Percentiles rank a stretch among this genome's conserved stretches.
Conservation (phyloP, 2,329 filamentous ascomycete genomes). For the Pseudogymnoascus sp. region DNA sequence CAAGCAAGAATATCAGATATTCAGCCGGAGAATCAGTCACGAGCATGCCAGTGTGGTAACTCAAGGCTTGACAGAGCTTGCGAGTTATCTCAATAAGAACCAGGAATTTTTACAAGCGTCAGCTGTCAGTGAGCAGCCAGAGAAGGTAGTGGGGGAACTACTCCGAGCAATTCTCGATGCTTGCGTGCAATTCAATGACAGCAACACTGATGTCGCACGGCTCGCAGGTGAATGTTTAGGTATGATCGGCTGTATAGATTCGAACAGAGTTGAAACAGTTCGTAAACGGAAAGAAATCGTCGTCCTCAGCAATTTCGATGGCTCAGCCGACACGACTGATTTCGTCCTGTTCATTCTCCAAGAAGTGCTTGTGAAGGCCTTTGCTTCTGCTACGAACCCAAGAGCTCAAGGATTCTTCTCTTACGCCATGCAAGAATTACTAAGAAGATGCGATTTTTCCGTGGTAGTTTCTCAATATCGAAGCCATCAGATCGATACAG, state of each 20-base stretch:
- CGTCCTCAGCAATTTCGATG: slow-evolving; percentile 79
- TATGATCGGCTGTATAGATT: slow-evolving; percentile 83
- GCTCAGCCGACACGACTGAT: slow-evolving; percentile 69
- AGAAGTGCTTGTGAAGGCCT: slow-evolving; percentile 82
- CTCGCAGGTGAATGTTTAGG: slow-evolving; percentile 80
- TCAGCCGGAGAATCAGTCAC: slow-evolving; percentile 66
- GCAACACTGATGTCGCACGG: slow-evolving; percentile 59
- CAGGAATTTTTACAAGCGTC: slow-evolving; percentile 75
- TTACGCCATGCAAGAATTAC: slow-evolving; percentile 87
- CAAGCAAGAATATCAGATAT: slow-evolving; percentile 62
- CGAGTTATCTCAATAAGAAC: slow-evolving; percentile 63
- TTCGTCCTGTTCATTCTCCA: slow-evolving; percentile 84
- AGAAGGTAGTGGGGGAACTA: slow-evolving; percentile 63
- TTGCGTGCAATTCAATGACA: slow-evolving; percentile 69
- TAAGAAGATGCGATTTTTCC: slow-evolving; percentile 66
- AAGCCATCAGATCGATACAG: slow-evolving; percentile 34
- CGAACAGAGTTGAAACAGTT: slow-evolving; percentile 77
- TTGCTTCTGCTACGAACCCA: slow-evolving; percentile 83
- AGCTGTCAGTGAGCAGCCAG: slow-evolving; percentile 76
- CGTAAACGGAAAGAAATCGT: slow-evolving; percentile 78
- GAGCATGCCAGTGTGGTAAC: slow-evolving; percentile 83
- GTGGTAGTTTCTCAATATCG: slow-evolving; percentile 32
- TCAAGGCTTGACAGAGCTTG: slow-evolving; percentile 72
- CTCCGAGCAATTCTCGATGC: slow-evolving; percentile 79
- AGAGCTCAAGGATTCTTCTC: slow-evolving; percentile 85